Evolutionary conservation across 768 basidiomycete genomes (phyloP).

Genomic region (Lentinus tigrinus): DNA sequence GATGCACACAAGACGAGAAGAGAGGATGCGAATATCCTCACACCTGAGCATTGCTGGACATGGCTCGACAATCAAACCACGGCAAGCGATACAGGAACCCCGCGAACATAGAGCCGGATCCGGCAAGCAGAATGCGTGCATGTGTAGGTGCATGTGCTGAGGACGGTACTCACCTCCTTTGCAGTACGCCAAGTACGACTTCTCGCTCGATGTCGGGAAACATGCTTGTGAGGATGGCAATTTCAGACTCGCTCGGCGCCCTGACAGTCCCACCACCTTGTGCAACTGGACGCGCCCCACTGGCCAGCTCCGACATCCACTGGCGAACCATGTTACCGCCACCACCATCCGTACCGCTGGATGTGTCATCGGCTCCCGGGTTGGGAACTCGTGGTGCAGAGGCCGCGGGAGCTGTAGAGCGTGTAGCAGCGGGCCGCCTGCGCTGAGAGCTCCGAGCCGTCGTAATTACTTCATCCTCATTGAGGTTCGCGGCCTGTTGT

Average conservation of each 20-base stretch:
- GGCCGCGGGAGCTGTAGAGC: slow-evolving; percentile 6
- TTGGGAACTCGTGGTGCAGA: slow-evolving; percentile 9
- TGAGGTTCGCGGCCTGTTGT: slow-evolving; percentile 23
- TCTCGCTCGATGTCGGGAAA: slow-evolving; percentile 81
- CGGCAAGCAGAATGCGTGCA: neutral
- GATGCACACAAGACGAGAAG: slow-evolving; percentile 1
- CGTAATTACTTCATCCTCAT: slow-evolving; percentile 62
- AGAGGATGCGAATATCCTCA: neutral
- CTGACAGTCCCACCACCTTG: slow-evolving; percentile 40
- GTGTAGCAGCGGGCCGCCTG: neutral
- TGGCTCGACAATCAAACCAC: neutral
- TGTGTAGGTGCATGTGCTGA: neutral
- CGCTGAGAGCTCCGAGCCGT: slow-evolving; percentile 46
- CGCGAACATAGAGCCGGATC: neutral
- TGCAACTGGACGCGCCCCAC: slow-evolving; percentile 15
- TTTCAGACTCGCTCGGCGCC: slow-evolving; percentile 74
- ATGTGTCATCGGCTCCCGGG: neutral
- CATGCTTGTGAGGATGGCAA: slow-evolving; percentile 71
- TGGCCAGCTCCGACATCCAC: slow-evolving; percentile 64
- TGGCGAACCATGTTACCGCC: slow-evolving; percentile 54
- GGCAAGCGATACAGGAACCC: neutral
- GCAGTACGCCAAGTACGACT: slow-evolving; percentile 71
- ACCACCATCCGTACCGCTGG: slow-evolving; percentile 1
- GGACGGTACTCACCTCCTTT: slow-evolving; percentile 62
- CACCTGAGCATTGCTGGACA: neutral